Base-by-base conservation (phyloP, 345 rosid species). In the Linum trigynum region DNA sequence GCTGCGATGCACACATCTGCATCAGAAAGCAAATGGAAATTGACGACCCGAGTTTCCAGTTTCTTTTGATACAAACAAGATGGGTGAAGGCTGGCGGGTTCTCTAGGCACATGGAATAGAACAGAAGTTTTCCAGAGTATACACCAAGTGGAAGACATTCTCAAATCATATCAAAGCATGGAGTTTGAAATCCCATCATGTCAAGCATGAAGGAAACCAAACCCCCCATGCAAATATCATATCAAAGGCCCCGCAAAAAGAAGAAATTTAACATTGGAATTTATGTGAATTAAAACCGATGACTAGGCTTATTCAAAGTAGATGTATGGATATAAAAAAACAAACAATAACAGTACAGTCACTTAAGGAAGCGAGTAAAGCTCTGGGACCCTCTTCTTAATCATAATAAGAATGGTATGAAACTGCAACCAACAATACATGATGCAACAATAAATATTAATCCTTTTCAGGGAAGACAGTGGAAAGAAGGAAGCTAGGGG, bases 391-490 rank as follows among this genome's bases (percentile, higher is more conserved):
- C 35, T 64, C 62, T 36, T 5, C 41, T 5, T 9, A 43, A 39
- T 38, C 32, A 51, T 36, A 58, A 14, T 9, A 39, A 56, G 15
- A 39, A 41, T 45, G 37, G 57, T 37, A 7, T 62, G 38, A n/a
- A 55, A 37, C 56, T 11, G 5, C 61, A 63, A 23, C 58, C 38
- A 70, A 64, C 40, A 64, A 50, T 51, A 36, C 63, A 50, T 70
- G 64, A 17, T 64, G 63, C 53, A 48, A 48, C 53, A 48, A 48
- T 48, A 48, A 48, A 48, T 48, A 48, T 48, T 12, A 48, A 48
- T 48, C 53, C 53, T 48, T 48, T 48, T 48, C 53, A 48, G 53
- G 53, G 15, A 48, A 43, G 50, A 48, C 53, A 48, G 14, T 48
- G 53, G 15, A 48, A 48, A 48, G 11, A 48, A 48, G 53, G 32